These are phyloP conservation scores for Hypoxylon rubiginosum DNA, from an alignment of 2,329 filamentous ascomycete genomes.

Conservation along the genomic window DNA sequence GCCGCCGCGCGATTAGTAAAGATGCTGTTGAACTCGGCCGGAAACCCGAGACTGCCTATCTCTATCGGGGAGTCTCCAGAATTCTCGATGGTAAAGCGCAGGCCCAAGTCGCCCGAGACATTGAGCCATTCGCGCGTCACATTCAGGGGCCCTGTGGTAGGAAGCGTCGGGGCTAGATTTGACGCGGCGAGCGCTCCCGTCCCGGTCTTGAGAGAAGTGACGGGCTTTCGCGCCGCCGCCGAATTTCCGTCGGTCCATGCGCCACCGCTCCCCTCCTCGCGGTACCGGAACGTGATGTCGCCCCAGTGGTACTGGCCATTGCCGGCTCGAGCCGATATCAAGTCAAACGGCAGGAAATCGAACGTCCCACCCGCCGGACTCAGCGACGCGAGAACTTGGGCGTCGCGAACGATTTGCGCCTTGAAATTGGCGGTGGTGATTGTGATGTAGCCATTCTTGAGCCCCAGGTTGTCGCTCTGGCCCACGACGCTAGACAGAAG, in stretches of 20 bases:
- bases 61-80: constrained; percentile 58
- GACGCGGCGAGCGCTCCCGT: constrained; percentile 55
- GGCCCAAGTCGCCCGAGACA: constrained; percentile 61
- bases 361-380: constrained; percentile 58
- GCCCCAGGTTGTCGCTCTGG: constrained; percentile 55
- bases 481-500: constrained; percentile 32
- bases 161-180: constrained; percentile 58
- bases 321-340: constrained; percentile 60
- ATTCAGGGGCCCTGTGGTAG: constrained; percentile 54
- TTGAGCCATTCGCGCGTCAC: constrained; percentile 67
- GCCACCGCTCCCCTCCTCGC: constrained; percentile 52
- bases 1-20: constrained; percentile 65
- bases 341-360: constrained; percentile 69
- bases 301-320: constrained; percentile 71
- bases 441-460: constrained; percentile 57
- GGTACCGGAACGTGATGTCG: constrained; percentile 69
- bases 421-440: constrained; percentile 59
- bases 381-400: constrained; percentile 64
- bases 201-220: constrained; percentile 49
- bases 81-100: constrained; percentile 67
- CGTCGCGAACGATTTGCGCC: constrained; percentile 58
- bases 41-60: constrained; percentile 69
- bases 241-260: constrained; percentile 64
- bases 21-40: constrained; percentile 73
- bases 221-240: constrained; percentile 56